Base-by-base conservation (phyloP, 2,329 filamentous ascomycete species). In the Nakataea oryzae region DNA sequence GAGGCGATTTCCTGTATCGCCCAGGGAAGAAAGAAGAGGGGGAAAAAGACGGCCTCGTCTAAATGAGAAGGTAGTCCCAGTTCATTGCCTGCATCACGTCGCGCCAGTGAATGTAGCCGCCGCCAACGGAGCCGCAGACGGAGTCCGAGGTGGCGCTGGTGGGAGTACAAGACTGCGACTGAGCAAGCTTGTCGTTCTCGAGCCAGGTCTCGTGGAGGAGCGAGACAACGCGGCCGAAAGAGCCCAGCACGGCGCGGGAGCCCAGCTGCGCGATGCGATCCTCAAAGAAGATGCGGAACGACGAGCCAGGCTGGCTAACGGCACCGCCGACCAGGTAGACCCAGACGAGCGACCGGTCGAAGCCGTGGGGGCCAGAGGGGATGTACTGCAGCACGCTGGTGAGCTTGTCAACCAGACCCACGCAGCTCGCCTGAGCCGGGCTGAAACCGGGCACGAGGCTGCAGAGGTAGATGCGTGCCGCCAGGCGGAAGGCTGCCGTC, bases 391-490 rank as follows among this genome's bases (percentile, higher is more conserved):
- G 86, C 47, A 89, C 85, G 63, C 85, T 83, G 29, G 88, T 86
- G 65, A 97, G 85, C 69, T 90, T 90, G 64, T 89, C 84, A 55
- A 97, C 85, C 28, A 97, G 82, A 66, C 87, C 87, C 69, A 88
- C 79, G 70, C 87, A 93, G 72, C 87, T 91, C 11, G 80, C 79
- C 69, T 95, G 88, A 63, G 81, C 82, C 58, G 89, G 89, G 69
- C 88, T 86, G 76, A 93, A 95, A 62, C 92, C 92, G 0, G 93
- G 93, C 0, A 97, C 90, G 47, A 99, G 81, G 71, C 90, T 93
- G 85, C 92, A 96, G n/a, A 97, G 86, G 76, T 97, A 97, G 76
- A 99, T 92, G 71, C 93, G 89, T 3, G 93, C 93, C 2, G 93
- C 93, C 61, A 96, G 80, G 69, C 93, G 90, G 85, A 96, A 99